Evolutionary conservation across 2,329 filamentous ascomycete genomes (phyloP).

Genomic region (Phaeophleospora eucalypticola): DNA sequence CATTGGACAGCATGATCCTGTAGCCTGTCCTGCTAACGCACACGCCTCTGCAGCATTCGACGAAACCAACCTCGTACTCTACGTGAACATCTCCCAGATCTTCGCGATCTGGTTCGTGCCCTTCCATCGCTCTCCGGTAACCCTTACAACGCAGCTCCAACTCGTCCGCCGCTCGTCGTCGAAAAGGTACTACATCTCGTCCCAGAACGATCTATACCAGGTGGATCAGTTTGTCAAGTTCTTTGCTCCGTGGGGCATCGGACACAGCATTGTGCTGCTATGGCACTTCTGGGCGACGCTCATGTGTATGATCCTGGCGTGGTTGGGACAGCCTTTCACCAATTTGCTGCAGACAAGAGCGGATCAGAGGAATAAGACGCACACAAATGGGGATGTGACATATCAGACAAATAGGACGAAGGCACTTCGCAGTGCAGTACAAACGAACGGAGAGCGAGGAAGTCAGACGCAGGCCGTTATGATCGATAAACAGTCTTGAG

Average conservation of each 20-base stretch:
- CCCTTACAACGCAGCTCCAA: constrained; percentile 32
- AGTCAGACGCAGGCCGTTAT: too few species aligned
- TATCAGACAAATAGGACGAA: constrained; percentile 2
- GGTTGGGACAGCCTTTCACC: constrained; percentile 49
- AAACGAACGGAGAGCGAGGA: neutral
- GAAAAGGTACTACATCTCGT: constrained; percentile 64
- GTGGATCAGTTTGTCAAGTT: constrained; percentile 72
- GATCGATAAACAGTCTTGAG: too few species aligned
- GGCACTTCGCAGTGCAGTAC: neutral
- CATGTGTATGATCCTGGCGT: constrained; percentile 59
- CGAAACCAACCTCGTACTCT: constrained; percentile 61
- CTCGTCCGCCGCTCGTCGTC: constrained; percentile 19
- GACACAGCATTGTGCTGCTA: constrained; percentile 46
- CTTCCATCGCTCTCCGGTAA: constrained; percentile 58
- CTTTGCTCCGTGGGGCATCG: constrained; percentile 54
- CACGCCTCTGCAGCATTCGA: constrained; percentile 57
- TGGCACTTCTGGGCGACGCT: constrained; percentile 64
- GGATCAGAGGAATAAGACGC: constrained; percentile 3
- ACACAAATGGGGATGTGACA: constrained; percentile 2
- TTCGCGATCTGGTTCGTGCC: constrained; percentile 77
- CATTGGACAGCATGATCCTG: neutral
- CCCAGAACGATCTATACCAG: constrained; percentile 80
- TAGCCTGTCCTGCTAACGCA: neutral
- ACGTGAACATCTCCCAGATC: constrained; percentile 67
- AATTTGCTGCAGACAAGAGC: constrained; percentile 6